Evolutionary conservation across 164 flowering plant genomes (phyloP).

Genomic region (Piper betle): DNA sequence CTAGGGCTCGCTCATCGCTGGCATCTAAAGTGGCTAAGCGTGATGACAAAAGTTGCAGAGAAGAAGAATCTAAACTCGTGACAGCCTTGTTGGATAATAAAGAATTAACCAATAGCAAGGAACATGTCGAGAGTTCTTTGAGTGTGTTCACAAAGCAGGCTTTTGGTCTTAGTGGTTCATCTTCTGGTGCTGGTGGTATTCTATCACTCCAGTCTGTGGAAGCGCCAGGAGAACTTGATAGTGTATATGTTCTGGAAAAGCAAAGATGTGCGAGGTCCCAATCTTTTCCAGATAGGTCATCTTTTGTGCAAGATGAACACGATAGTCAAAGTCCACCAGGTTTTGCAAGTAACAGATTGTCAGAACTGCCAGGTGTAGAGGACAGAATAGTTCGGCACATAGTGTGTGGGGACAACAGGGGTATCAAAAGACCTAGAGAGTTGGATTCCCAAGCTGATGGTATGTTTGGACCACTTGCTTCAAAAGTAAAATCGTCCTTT

Average conservation of each 20-base stretch:
- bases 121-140: constrained; percentile 14
- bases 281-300: constrained; percentile 27
- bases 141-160: constrained; percentile 15
- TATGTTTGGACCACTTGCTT: constrained; percentile 17
- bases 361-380: constrained; percentile 38
- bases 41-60: constrained; percentile 13
- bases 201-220: constrained; percentile 16
- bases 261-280: constrained; percentile 18
- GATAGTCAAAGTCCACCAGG: constrained; percentile 20
- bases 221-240: constrained; percentile 16
- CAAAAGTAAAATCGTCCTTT: constrained; percentile 15
- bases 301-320: constrained; percentile 22
- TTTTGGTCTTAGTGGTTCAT: constrained; percentile 8
- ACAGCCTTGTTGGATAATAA: constrained; percentile 8
- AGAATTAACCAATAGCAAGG: constrained; percentile 13
- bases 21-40: constrained; percentile 19
- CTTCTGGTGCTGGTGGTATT: constrained; percentile 14
- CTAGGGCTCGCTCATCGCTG: constrained; percentile 51
- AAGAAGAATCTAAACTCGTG: constrained; percentile 8
- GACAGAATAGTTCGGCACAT: constrained; percentile 34
- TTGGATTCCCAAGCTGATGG: constrained; percentile 37
- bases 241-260: constrained; percentile 13
- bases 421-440: constrained; percentile 44
- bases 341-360: constrained; percentile 22
- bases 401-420: constrained; percentile 14